A percentile compares a stretch with the other conserved stretches of the same genome.
phyloP scores from a whole-genome alignment of 352 stramenopile species.

The Pythium phragmiticola region DNA sequence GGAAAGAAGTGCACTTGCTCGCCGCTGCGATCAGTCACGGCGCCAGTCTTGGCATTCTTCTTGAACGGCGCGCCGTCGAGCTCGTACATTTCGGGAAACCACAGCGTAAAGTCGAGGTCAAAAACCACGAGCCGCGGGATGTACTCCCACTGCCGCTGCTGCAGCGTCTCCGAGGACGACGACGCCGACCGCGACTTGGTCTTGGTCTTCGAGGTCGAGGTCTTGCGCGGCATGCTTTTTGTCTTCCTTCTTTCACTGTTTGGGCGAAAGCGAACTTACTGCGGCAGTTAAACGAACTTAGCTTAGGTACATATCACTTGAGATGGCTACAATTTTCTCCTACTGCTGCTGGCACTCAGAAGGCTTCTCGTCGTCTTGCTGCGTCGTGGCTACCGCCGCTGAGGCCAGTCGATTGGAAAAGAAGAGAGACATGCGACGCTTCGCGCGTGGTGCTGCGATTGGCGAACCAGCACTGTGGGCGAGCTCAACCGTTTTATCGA shows the following conservation, averaged over 20 bases:
- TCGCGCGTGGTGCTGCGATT: constrained; percentile 8
- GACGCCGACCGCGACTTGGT: background rate
- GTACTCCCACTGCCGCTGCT: constrained; percentile 39
- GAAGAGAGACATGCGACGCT: constrained; percentile 36
- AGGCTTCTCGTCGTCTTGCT: constrained; percentile 26
- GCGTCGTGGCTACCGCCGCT: background rate
- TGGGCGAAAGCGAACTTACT: constrained; percentile 18
- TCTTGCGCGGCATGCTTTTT: constrained; percentile 26
- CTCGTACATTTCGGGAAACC: constrained; percentile 87
- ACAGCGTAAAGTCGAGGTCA: constrained; percentile 77
- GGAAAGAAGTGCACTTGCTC: constrained; percentile 82
- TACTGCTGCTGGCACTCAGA: constrained; percentile 53
- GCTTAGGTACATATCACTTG: background rate
- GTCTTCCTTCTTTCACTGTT: background rate
- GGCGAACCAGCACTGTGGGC: background rate
- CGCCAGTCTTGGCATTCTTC: constrained; percentile 54
- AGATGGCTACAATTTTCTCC: constrained; percentile 12
- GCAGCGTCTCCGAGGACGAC: constrained; percentile 1
- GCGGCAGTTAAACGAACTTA: constrained; percentile 14
- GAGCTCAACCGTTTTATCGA: background rate
- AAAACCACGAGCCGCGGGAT: constrained; percentile 73
- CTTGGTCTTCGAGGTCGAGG: constrained; percentile 22
- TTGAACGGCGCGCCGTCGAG: constrained; percentile 77
- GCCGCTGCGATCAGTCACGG: constrained; percentile 62
- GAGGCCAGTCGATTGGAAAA: constrained; percentile 29